Conservation (phyloP, 768 basidiomycete genomes). For the Boletus tomentosulus region DNA sequence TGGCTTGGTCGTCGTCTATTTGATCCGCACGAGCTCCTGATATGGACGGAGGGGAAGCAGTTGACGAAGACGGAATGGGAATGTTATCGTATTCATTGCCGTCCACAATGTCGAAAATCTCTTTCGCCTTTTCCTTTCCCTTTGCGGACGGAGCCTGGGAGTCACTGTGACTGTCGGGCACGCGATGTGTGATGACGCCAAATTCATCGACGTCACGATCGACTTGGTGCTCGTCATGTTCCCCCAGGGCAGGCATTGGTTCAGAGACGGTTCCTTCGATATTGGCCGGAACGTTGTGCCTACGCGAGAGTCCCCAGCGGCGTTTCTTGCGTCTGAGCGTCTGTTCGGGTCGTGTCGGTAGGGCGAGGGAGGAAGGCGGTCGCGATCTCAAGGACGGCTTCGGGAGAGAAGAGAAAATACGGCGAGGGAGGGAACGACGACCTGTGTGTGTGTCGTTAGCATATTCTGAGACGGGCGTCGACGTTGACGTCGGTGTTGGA, state of each 20-base stretch:
- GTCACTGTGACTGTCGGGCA: constrained; percentile 28
- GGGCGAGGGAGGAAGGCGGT: constrained; percentile 9
- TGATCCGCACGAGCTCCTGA: constrained; percentile 1
- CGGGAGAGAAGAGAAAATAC: constrained; percentile 32
- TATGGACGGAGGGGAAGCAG: constrained; percentile 3
- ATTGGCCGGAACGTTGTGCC: constrained; percentile 12
- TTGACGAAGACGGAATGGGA: constrained; percentile 20
- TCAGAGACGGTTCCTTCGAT: constrained; percentile 14
- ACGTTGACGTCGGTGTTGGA: constrained; percentile 3
- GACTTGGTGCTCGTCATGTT: constrained; percentile 26
- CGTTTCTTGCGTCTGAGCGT: constrained; percentile 28
- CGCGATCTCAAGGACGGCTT: constrained; percentile 20
- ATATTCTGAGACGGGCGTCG: constrained; percentile 9
- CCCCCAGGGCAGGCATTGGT: constrained; percentile 12
- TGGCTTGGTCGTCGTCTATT: constrained; percentile 17
- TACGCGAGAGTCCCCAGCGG: constrained; percentile 23
- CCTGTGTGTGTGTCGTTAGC: not conserved
- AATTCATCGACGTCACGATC: constrained; percentile 29
- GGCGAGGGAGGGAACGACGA: constrained; percentile 30
- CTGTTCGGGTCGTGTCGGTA: constrained; percentile 22
- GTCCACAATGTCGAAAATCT: constrained; percentile 8
- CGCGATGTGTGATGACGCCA: constrained; percentile 23
- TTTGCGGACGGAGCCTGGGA: constrained; percentile 25
- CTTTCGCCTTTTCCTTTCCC: constrained; percentile 36
- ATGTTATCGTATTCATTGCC: not conserved